Evolutionary conservation across 2,329 filamentous ascomycete species (phyloP).

Genomic region (Phyllosticta citrichinensis): DNA sequence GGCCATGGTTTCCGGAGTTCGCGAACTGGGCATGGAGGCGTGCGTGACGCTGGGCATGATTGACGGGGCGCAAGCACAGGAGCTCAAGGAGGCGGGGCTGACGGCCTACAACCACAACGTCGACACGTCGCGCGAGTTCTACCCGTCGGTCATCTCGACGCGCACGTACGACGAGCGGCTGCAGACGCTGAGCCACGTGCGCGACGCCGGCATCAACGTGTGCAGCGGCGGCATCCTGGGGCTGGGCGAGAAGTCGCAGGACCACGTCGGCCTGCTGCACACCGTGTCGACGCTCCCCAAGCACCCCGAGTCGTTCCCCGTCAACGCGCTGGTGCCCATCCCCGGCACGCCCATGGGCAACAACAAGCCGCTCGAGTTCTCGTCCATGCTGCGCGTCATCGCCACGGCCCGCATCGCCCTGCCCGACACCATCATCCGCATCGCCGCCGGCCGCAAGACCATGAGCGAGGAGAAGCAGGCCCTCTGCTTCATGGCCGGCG

Average conservation of each 20-base stretch:
- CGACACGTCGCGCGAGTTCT: slow-evolving; percentile 82
- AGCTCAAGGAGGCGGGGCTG: slow-evolving; percentile 72
- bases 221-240: slow-evolving; percentile 86
- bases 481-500: slow-evolving; percentile 80
- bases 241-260: slow-evolving; percentile 65
- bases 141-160: slow-evolving; percentile 77
- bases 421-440: slow-evolving; percentile 75
- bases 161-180: slow-evolving; percentile 80
- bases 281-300: slow-evolving; percentile 70
- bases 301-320: slow-evolving; percentile 84
- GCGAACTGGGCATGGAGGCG: slow-evolving; percentile 74
- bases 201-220: slow-evolving; percentile 78
- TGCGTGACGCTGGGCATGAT: slow-evolving; percentile 96
- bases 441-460: slow-evolving; percentile 74
- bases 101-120: slow-evolving; percentile 95
- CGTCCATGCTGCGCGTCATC: slow-evolving; percentile 70
- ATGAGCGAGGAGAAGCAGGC: slow-evolving; percentile 85
- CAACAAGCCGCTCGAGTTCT: slow-evolving; percentile 60
- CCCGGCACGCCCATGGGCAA: slow-evolving; percentile 80
- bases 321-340: slow-evolving; percentile 85
- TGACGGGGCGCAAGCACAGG: slow-evolving; percentile 65
- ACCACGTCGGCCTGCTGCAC: slow-evolving; percentile 74
- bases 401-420: slow-evolving; percentile 75
- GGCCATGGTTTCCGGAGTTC: slow-evolving; percentile 74
- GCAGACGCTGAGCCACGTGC: slow-evolving; percentile 67